Evolutionary conservation across 2,329 filamentous ascomycete species (phyloP).

Genomic region (Cryphonectria radicalis): DNA sequence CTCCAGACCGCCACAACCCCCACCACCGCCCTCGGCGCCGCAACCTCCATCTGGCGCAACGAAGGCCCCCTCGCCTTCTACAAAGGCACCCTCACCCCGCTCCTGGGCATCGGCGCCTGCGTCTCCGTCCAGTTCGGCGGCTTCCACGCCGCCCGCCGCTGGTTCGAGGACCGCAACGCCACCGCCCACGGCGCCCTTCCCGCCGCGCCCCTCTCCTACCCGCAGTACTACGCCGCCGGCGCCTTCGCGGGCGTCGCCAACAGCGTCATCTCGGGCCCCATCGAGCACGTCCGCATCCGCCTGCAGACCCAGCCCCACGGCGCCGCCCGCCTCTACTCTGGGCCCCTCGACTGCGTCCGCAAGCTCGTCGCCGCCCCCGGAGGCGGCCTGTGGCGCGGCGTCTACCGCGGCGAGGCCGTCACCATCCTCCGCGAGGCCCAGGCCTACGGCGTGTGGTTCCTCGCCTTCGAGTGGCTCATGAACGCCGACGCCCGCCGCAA

Average conservation of each 20-base stretch:
- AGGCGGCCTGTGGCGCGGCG: constrained; percentile 69
- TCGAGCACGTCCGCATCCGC: constrained; percentile 95
- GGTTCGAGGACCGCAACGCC: constrained; percentile 77
- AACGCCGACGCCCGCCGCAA: constrained; percentile 83
- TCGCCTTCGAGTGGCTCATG: constrained; percentile 96
- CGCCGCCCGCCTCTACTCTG: constrained; percentile 71
- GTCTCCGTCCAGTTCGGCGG: constrained; percentile 98
- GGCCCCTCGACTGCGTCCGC: constrained; percentile 87
- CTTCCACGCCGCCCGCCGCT: constrained; percentile 89
- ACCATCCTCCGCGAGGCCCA: constrained; percentile 88
- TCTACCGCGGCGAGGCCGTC: constrained; percentile 87
- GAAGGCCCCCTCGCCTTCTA: constrained; percentile 94
- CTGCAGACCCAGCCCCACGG: constrained; percentile 96
- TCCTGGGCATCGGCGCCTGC: constrained; percentile 95
- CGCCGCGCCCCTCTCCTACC: constrained; percentile 72
- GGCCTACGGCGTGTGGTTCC: constrained; percentile 95
- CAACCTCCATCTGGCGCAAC: constrained; percentile 80
- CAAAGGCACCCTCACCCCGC: constrained; percentile 93
- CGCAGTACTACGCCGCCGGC: constrained; percentile 87
- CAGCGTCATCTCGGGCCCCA: constrained; percentile 83
- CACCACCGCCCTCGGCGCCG: constrained; percentile 77
- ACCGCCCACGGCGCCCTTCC: constrained; percentile 61
- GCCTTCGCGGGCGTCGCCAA: constrained; percentile 94
- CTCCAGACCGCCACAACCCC: constrained; percentile 88
- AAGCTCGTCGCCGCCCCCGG: constrained; percentile 69